phyloP scores from a whole-genome alignment of 805 yeast species.

The Saccharomycopsis vini region DNA sequence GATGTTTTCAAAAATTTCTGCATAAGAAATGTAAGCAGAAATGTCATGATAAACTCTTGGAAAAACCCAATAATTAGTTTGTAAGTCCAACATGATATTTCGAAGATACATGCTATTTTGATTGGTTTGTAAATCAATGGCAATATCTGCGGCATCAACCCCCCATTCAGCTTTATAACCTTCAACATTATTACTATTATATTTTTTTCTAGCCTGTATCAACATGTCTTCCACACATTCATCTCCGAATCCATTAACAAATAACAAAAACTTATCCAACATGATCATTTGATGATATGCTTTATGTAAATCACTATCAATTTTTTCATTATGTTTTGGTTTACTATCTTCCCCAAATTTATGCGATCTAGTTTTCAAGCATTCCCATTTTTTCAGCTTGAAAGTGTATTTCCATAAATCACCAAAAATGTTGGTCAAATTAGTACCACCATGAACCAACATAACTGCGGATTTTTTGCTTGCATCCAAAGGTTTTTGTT shows the following conservation, averaged over 20 bases:
- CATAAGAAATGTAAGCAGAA: background rate
- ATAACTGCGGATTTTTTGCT: slow-evolving; percentile 1
- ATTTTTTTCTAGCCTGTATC: slow-evolving; percentile 2
- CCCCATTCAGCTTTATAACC: slow-evolving; percentile 8
- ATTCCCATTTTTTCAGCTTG: slow-evolving; percentile 12
- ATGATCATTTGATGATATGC: slow-evolving; percentile 12
- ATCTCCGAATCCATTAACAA: slow-evolving; percentile 6
- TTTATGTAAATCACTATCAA: slow-evolving; percentile 7
- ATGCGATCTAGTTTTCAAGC: background rate
- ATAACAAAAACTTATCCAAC: slow-evolving; percentile 9
- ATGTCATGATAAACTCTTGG: slow-evolving; percentile 3
- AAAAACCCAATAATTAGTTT: slow-evolving; percentile 6
- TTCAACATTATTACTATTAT: background rate
- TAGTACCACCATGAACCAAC: slow-evolving; percentile 18
- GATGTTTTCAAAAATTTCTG: background rate
- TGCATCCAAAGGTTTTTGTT: no score
- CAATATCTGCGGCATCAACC: slow-evolving; percentile 7
- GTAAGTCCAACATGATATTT: slow-evolving; percentile 10
- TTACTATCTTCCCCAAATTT: slow-evolving; percentile 1
- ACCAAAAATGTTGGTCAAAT: slow-evolving; percentile 12
- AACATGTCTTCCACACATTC: background rate
- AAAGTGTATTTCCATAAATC: slow-evolving; percentile 16
- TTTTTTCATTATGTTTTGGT: slow-evolving; percentile 1
- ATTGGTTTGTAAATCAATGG: background rate
- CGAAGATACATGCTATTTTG: slow-evolving; percentile 2